A percentile compares a stretch with the other conserved stretches of the same genome.
Conservation (phyloP, 2,329 filamentous ascomycete species). For the Penicillium sp. region DNA sequence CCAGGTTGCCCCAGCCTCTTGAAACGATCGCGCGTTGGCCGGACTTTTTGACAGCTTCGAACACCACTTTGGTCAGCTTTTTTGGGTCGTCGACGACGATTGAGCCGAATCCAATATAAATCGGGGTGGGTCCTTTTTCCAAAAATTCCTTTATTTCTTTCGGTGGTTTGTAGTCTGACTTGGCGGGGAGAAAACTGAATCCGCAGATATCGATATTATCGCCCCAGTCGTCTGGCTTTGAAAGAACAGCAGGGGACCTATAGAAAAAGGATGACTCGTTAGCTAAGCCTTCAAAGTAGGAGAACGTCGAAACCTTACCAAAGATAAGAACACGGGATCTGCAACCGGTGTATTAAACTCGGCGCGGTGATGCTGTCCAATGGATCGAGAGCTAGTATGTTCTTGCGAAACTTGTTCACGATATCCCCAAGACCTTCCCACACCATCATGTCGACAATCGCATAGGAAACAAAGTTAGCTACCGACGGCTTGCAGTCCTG, state of each 20-base stretch:
- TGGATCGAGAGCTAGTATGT: conserved; percentile 70
- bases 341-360: conserved; percentile 70
- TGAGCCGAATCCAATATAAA: conserved; percentile 81
- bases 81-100: conserved; percentile 78
- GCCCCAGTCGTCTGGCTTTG: conserved; percentile 75
- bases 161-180: conserved; percentile 64
- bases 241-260: conserved; percentile 71
- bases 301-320: conserved; percentile 53
- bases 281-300: background rate
- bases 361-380: conserved; percentile 81
- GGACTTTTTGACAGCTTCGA: conserved; percentile 64
- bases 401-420: conserved; percentile 81
- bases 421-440: conserved; percentile 91
- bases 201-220: conserved; percentile 69
- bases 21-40: conserved; percentile 78
- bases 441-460: conserved; percentile 84
- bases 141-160: conserved; percentile 66
- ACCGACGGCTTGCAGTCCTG: conserved; percentile 73
- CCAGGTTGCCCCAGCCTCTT: conserved; percentile 84
- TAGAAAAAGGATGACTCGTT: conserved; percentile 8
- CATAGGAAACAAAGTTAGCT: conserved; percentile 80
- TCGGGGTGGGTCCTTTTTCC: conserved; percentile 65
- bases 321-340: conserved; percentile 84
- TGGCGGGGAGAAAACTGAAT: conserved; percentile 71
- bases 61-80: conserved; percentile 67